Evolutionary conservation across 441 rosid species (phyloP), one percentile per base, ranked within the genome.

Genomic region (Croton laevigatus): DNA sequence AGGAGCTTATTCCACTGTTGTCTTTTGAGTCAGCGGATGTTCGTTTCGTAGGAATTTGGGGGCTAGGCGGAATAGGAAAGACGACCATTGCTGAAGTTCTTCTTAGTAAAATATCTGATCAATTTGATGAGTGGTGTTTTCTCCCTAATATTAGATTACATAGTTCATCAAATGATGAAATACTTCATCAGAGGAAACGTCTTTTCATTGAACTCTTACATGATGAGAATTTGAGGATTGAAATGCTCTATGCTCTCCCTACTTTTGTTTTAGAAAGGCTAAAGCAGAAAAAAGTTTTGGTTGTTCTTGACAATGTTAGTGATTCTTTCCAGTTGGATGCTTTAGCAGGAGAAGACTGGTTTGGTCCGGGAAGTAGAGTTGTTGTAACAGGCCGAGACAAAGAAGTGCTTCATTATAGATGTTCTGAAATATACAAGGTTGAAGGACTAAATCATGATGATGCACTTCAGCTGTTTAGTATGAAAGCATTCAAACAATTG

Each of bases 31-130:
- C 71, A 20, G 20, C 3, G 1, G 52, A 54, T 14, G 49, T 68
- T 19, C 71, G 48, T 9, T 8, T 13, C 3, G 4, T 68, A 3
- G 71, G 71, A 38, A 55, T 68, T 22, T 68, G 53, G 62, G 71
- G 71, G 0, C 59, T 73, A 67, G 76, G 76, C 10, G 76, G 76
- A 1, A 66, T 73, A 5, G 76, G 76, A 2, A 73, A 73, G 58
- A 48, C 76, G 3, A 73, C 76, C 13, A 42, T 40, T 0, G 61
- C 65, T 1, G 62, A 66, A 34, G 16, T 0, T 37, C 10, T 71
- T 0, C n/a, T 7, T 36, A 20, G 3, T 19, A 38, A 4, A 11
- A 58, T 34, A 36, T 45, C 12, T 22, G 2, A 8, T 13, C 16
- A 36, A 34, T 72, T 65, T 46, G 53, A 44, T 22, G 5, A 40